Evolutionary conservation across 805 yeast species (phyloP).

Genomic region (Candida saitoana): DNA sequence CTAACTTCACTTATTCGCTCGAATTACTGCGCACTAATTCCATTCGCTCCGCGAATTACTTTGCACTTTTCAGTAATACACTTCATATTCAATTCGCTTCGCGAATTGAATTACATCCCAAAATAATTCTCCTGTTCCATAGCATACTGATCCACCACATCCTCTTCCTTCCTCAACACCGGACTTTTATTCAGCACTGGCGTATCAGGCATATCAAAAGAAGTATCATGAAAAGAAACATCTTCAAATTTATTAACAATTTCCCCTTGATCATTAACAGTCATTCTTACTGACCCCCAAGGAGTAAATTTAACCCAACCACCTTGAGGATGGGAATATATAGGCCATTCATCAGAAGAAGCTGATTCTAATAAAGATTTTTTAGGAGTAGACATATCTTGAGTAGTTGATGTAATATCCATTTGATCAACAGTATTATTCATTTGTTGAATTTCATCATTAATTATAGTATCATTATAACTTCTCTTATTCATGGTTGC

Average conservation of each 20-base stretch:
- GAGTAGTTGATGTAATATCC: neutral
- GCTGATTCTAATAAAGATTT: constrained; percentile 9
- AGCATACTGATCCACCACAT: constrained; percentile 25
- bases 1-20: too few relatives aligned
- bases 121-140: constrained; percentile 36
- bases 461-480: neutral
- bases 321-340: constrained; percentile 58
- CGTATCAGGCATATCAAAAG: constrained; percentile 3
- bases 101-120: constrained; percentile 22
- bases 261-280: constrained; percentile 30
- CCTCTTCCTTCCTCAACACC: neutral
- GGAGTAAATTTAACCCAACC: constrained; percentile 61
- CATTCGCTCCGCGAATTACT: too few relatives aligned
- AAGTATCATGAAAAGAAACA: constrained; percentile 23
- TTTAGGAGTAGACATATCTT: neutral
- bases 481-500: neutral
- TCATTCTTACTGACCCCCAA: constrained; percentile 53
- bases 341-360: constrained; percentile 46
- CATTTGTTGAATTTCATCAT: neutral
- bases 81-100: constrained; percentile 13
- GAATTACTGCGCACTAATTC: too few relatives aligned
- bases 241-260: constrained; percentile 48
- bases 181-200: constrained; percentile 4
- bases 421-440: neutral
- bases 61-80: too few relatives aligned